These are phyloP conservation scores for Diaporthe citri DNA, from an alignment of 2,329 filamentous ascomycete species.

Conservation along the genomic window DNA sequence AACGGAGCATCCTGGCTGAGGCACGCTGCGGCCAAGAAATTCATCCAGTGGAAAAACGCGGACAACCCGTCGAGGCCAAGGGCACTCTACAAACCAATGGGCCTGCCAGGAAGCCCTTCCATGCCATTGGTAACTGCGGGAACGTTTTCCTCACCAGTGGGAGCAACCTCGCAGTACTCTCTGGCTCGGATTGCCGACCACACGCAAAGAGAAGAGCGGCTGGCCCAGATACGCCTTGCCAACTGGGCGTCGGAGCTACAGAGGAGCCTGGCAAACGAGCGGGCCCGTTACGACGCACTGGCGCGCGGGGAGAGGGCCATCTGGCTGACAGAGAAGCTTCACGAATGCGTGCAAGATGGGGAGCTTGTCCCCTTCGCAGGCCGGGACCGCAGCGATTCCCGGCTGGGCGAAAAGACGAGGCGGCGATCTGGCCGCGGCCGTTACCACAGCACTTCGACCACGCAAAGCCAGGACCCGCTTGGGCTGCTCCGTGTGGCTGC, in stretches of 20 bases:
- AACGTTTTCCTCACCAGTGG: slow-evolving; percentile 42
- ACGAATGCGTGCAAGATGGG: slow-evolving; percentile 76
- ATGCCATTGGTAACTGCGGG: slow-evolving; percentile 34
- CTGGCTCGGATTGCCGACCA: slow-evolving; percentile 69
- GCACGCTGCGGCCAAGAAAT: slow-evolving; percentile 85
- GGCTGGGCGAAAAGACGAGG: slow-evolving; percentile 19
- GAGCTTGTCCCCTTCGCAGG: slow-evolving; percentile 63
- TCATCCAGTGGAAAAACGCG: slow-evolving; percentile 75
- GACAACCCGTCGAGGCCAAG: slow-evolving; percentile 47
- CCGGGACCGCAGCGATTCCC: slow-evolving; percentile 32
- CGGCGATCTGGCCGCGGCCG: slow-evolving; percentile 8
- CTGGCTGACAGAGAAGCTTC: slow-evolving; percentile 76
- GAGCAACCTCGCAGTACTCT: slow-evolving; percentile 62
- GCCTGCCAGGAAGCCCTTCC: slow-evolving; percentile 39
- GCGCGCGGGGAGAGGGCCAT: slow-evolving; percentile 73
- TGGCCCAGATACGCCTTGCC: slow-evolving; percentile 72
- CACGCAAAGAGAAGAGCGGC: slow-evolving; percentile 49
- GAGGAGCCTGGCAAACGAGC: slow-evolving; percentile 79
- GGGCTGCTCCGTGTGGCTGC: slow-evolving; percentile 80
- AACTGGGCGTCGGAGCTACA: slow-evolving; percentile 89
- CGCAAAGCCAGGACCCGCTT: slow-evolving; percentile 77
- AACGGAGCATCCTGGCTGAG: slow-evolving; percentile 86
- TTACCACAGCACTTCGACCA: slow-evolving; percentile 35
- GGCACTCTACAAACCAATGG: slow-evolving; percentile 53
- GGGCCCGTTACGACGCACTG: slow-evolving; percentile 75